Evolutionary conservation across 192 early-diverging fungal genomes (phyloP).

Genomic region (Gamsiella multidivaricata): DNA sequence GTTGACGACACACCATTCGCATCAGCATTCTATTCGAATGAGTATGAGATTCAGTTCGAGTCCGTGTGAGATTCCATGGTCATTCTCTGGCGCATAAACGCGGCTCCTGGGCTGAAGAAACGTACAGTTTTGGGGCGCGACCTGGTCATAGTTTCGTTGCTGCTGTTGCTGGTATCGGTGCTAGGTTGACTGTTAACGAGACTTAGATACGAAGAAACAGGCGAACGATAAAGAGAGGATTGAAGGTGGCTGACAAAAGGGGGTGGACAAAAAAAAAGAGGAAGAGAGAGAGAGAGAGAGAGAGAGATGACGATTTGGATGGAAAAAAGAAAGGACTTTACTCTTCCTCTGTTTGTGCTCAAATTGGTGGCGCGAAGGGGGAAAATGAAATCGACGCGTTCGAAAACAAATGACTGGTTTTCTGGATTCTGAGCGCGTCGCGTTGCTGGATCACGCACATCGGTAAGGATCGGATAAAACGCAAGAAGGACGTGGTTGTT

Average conservation of each 20-base stretch:
- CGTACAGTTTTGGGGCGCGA: no score
- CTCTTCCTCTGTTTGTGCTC: not conserved
- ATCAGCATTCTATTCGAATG: not conserved
- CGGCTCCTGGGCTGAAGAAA: no score
- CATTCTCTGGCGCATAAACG: no score
- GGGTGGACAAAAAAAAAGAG: not conserved
- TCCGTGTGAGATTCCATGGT: no score
- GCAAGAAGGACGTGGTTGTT: no score
- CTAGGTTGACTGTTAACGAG: no score
- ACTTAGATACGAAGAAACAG: not conserved
- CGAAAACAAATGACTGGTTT: slow-evolving; percentile 24
- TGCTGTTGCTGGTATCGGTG: no score
- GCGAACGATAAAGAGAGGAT: not conserved
- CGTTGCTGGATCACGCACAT: no score
- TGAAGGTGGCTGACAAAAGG: not conserved
- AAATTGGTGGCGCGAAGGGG: slow-evolving; percentile 36
- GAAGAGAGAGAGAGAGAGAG: not conserved
- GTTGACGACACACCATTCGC: not conserved
- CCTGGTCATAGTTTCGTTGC: no score
- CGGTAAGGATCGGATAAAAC: no score
- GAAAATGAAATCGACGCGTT: slow-evolving; percentile 3
- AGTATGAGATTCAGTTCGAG: no score
- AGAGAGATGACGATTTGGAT: not conserved
- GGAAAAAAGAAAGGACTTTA: not conserved
- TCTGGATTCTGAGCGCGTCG: no score